Evolutionary conservation across 2,329 filamentous ascomycete genomes (phyloP).

Genomic region (Aspergillus neotritici): DNA sequence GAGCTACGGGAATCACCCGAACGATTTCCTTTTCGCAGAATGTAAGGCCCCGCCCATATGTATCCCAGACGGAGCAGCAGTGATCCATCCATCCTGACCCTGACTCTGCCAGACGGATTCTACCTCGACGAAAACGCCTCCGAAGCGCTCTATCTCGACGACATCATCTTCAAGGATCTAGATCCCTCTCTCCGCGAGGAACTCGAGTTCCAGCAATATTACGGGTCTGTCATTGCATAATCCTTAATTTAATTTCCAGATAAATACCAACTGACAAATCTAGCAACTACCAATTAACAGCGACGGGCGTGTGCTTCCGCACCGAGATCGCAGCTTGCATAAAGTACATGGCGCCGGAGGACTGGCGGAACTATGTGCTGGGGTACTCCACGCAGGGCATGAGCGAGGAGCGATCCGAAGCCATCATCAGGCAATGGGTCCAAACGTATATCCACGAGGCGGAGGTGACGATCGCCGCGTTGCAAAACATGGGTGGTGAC

Average conservation of each 20-base stretch:
- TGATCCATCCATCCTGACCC: conserved; percentile 1
- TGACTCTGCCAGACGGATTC: conserved; percentile 35
- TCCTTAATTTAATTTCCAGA: not conserved
- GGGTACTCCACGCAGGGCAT: conserved; percentile 29
- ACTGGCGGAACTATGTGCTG: conserved; percentile 38
- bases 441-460: conserved; percentile 32
- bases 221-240: conserved; percentile 27
- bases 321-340: conserved; percentile 40
- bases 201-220: conserved; percentile 33
- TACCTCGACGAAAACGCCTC: conserved; percentile 36
- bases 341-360: conserved; percentile 34
- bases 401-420: conserved; percentile 26
- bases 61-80: not conserved
- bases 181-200: conserved; percentile 26
- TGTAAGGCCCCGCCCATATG: conserved; percentile 27
- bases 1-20: conserved; percentile 41
- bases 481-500: conserved; percentile 17
- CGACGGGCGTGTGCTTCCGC: conserved; percentile 37
- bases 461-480: conserved; percentile 19
- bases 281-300: conserved; percentile 40
- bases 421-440: conserved; percentile 34
- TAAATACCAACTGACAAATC: not conserved
- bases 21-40: conserved; percentile 40
- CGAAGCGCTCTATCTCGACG: conserved; percentile 39
- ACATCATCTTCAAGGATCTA: conserved; percentile 35